Base-by-base conservation (phyloP, 2,329 filamentous ascomycete genomes). In the Stagonosporopsis vannaccii region DNA sequence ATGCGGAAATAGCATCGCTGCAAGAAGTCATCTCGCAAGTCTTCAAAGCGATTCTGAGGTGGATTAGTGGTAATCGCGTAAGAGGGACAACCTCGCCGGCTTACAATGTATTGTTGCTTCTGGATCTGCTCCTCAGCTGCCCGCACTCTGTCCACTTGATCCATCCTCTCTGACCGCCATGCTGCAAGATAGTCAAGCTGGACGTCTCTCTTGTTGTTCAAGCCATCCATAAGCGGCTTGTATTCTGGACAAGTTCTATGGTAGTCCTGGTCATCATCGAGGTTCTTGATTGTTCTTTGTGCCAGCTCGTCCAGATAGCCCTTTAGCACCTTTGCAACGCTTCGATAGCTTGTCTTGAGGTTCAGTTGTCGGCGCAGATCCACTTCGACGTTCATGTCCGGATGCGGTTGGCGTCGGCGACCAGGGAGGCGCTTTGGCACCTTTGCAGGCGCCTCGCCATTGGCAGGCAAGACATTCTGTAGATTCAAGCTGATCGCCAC, bases 241-340 rank as follows among this genome's bases (percentile, higher is more conserved):
- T 85, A 85, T 67, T 87, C 84, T 6, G 79, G 77, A 12, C 80
- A 81, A 60, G 82, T 73, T 67, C 83, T 81, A 74, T 87, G 80
- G 41, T 78, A 79, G 8, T 82, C 75, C 7, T 83, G 79, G 47
- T 86, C 80, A 44, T 82, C 77, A 59, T 85, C 79, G 56, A 90
- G 75, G 56, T 82, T 80, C 44, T 86, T 83, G 55, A 88, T 75
- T 47, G 79, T 83, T 30, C 85, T 81, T 49, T 85, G 83, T 17
- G 87, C 86, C 19, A 91, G 79, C 68, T 90, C 87, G 56, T 87
- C 85, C 13, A 90, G 78, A 9, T 86, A 82, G 15, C 85, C 84
- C 72, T 89, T 90, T 65, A 90, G 75, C 26, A 84, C 80, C 63
- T 85, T 83, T 56, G 85, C 82, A 47, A 91, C 83, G 55, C 82